Evolutionary conservation across 164 flowering plant species (phyloP), one percentile per base, ranked within the genome.

Genomic region (Chloranthus sessilifolius): DNA sequence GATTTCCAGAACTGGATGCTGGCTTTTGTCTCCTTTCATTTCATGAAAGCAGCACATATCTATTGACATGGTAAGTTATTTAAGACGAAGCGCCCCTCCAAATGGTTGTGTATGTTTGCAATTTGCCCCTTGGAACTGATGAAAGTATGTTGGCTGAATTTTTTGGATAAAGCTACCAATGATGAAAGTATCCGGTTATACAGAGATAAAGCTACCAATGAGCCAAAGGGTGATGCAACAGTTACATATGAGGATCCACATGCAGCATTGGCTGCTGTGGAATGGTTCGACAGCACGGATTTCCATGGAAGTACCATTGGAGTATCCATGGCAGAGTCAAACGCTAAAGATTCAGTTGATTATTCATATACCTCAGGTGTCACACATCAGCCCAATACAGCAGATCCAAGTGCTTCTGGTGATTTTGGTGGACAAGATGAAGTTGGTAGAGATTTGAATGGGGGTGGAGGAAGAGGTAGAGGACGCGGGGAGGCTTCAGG

Each of bases 161-260:
- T 75, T 94, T 94, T 74, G 97, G 99, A 89, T 94, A 60, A 97
- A 97, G 60, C 47, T 94, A 83, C 72, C 89, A 57, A 94, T 88
- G 99, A 97, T 97, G 96, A 5, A 89, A 89, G 67, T n/a, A 81
- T 94, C 62, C 89, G 99, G 97, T 58, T 86, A 16, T 94, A 94
- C 55, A 71, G 74, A 43, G 97, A 94, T 55, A 94, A 94, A 64
- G 77, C 43, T n/a, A 86, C 96, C 0, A 66, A 81, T 67, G 96
- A 89, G 63, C 97, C 96, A 5, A 94, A 94, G 63, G 99, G 97
- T 36, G 99, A 94, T 83, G 99, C 99, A 47, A 94, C 96, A 0
- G 91, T 94, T 42, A 89, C 99, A 26, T 94, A 82, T 66, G 99
- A 94, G 68, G 99, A 94, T 64, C 97, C 99, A 26, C 88, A 86